phyloP scores from a whole-genome alignment of 1,284 basidiomycete species.

The Macrocystidia cucumis region DNA sequence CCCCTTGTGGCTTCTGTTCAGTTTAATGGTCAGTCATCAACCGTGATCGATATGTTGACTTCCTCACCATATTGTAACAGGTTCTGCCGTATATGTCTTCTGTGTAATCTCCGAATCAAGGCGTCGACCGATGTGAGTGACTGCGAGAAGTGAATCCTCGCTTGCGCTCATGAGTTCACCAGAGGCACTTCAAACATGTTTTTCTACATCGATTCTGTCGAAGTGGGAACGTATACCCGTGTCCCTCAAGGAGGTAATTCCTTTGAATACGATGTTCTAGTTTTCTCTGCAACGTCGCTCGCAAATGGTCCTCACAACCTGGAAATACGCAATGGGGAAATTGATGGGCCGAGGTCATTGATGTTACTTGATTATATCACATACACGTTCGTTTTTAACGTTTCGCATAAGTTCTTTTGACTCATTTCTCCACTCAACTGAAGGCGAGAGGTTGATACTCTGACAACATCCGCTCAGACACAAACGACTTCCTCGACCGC shows the following conservation, averaged over 20 bases:
- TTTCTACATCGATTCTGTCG: constrained; percentile 19
- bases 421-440: too few relatives aligned
- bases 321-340: constrained; percentile 22
- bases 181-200: constrained; percentile 14
- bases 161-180: background rate
- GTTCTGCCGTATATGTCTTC: constrained; percentile 21
- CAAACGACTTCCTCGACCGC: too few relatives aligned
- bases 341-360: constrained; percentile 14
- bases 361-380: constrained; percentile 26
- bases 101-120: constrained; percentile 16
- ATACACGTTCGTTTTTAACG: too few relatives aligned
- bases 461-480: too few relatives aligned
- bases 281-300: constrained; percentile 15
- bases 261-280: constrained; percentile 14
- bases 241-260: constrained; percentile 6
- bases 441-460: too few relatives aligned
- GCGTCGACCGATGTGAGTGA: constrained; percentile 8
- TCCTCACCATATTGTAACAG: constrained; percentile 14
- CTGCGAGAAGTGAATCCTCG: constrained; percentile 3
- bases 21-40: too few relatives aligned
- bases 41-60: too few relatives aligned
- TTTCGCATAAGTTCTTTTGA: too few relatives aligned
- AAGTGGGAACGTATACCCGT: constrained; percentile 12
- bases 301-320: constrained; percentile 19
- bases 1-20: too few relatives aligned